Conservation (phyloP, 352 stramenopile genomes). For the Blastocystis sp. region DNA sequence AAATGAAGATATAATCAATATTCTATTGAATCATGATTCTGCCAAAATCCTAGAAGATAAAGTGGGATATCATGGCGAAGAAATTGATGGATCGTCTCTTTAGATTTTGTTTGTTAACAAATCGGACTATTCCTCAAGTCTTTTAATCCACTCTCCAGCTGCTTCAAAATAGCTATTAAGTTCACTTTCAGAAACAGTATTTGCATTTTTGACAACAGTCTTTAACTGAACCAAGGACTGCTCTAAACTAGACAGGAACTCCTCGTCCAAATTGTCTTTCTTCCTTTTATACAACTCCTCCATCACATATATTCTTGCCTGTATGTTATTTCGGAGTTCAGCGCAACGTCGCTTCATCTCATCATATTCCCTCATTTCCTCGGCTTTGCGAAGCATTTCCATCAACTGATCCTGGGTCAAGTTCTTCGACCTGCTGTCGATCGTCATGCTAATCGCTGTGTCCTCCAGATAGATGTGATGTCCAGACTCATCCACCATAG, state of each 20-base stretch:
- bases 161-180: not conserved
- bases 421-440: conserved; percentile 52
- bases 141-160: conserved; percentile 6
- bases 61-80: conserved; percentile 30
- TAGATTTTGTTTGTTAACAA: conserved; percentile 47
- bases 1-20: conserved; percentile 20
- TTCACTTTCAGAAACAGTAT: not conserved
- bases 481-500: not conserved
- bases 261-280: not conserved
- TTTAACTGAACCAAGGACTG: not conserved
- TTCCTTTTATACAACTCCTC: not conserved
- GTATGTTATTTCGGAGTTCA: not conserved
- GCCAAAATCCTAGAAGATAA: not conserved
- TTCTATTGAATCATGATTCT: not conserved
- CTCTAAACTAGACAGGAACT: not conserved
- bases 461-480: not conserved
- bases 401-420: not conserved
- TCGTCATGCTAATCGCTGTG: not conserved
- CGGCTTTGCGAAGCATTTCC: not conserved
- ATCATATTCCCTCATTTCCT: conserved; percentile 7
- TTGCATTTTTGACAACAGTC: not conserved
- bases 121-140: not conserved
- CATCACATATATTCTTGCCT: not conserved
- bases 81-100: not conserved
- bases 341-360: not conserved